Conservation (phyloP, 1,284 basidiomycete species). For the Wallemia mellicola region DNA sequence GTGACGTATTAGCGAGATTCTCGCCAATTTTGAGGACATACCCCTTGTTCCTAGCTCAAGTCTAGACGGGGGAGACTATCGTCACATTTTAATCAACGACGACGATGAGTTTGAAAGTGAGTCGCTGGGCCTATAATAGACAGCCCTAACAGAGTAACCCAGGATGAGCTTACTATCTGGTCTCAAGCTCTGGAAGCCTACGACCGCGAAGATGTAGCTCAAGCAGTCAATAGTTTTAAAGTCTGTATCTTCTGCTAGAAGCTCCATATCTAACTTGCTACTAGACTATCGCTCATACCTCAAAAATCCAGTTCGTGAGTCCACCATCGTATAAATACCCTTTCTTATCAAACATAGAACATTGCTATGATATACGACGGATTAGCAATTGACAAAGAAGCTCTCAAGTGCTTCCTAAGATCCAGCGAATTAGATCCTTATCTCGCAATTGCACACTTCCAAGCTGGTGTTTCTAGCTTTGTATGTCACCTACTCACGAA, state of each 20-base stretch:
- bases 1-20: no score
- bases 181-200: neutral
- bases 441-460: neutral
- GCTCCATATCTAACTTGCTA: neutral
- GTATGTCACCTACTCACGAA: neutral
- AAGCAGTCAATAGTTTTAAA: neutral
- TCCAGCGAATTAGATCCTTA: neutral
- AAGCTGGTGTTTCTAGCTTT: neutral
- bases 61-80: neutral
- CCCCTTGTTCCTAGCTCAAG: neutral
- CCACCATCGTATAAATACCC: neutral
- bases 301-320: neutral
- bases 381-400: neutral
- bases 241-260: neutral
- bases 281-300: neutral
- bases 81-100: neutral
- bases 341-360: neutral
- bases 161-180: neutral
- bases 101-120: neutral
- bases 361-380: neutral
- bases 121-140: neutral
- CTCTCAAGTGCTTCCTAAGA: neutral
- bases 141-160: neutral
- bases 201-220: neutral
- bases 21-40: neutral